Percentiles rank a stretch among this genome's conserved stretches.
These are phyloP conservation scores for Rosa persica DNA, from an alignment of 306 rosid genomes.

Conservation along the genomic window DNA sequence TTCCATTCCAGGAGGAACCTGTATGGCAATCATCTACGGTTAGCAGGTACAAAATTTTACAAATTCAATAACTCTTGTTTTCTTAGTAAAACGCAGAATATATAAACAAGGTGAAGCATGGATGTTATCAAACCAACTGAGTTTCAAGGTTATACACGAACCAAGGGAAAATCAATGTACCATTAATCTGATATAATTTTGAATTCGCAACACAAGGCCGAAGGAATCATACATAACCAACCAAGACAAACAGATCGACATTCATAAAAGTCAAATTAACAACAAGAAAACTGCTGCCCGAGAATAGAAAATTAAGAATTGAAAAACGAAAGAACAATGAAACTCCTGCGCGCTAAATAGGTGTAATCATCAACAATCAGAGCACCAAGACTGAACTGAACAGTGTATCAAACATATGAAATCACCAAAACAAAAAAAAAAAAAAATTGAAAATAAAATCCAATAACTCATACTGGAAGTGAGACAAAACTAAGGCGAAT, in stretches of 20 bases:
- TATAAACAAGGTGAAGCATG: not conserved
- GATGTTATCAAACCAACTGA: too few relatives aligned
- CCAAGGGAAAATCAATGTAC: not conserved
- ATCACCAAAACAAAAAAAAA: not conserved
- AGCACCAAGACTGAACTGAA: not conserved
- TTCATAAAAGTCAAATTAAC: constrained; percentile 11
- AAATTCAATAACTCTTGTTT: not conserved
- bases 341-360: not conserved
- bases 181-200: not conserved
- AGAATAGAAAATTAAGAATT: not conserved
- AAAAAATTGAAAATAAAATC: too few relatives aligned
- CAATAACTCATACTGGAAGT: not conserved
- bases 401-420: not conserved
- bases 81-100: not conserved
- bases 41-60: not conserved
- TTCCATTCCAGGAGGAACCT: constrained; percentile 60
- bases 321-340: not conserved
- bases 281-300: not conserved
- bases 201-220: not conserved
- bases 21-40: constrained; percentile 11
- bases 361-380: not conserved
- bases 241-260: not conserved
- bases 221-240: not conserved
- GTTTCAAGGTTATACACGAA: not conserved
- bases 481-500: not conserved